Percentiles rank a stretch among this genome's conserved stretches.
Conservation (phyloP, 345 rosid species). For the Euphorbia peplus region DNA sequence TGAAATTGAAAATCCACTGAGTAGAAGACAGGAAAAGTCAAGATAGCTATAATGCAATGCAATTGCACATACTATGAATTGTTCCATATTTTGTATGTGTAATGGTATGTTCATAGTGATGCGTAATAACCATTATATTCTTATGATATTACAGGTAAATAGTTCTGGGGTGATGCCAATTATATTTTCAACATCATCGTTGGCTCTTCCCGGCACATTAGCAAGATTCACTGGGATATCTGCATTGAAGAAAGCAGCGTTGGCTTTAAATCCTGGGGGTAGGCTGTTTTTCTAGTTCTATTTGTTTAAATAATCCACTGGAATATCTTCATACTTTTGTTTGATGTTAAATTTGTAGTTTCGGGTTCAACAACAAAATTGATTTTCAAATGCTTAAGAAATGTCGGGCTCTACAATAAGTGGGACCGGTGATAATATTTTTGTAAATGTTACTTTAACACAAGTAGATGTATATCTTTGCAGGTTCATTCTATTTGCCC, state of each 20-base stretch:
- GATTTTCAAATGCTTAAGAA: not conserved
- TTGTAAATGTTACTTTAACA: not conserved
- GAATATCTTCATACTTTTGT: too few relatives aligned
- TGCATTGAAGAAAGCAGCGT: constrained; percentile 76
- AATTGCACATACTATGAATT: not conserved
- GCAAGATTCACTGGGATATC: constrained; percentile 87
- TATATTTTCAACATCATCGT: constrained; percentile 90
- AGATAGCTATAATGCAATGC: not conserved
- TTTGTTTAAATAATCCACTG: too few relatives aligned
- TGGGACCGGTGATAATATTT: not conserved
- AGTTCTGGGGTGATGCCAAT: constrained; percentile 99
- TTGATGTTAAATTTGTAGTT: not conserved
- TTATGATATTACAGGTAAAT: constrained; percentile 51
- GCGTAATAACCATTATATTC: not conserved
- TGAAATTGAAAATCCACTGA: not conserved
- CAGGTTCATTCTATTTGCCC: constrained; percentile 90
- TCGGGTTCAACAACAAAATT: not conserved
- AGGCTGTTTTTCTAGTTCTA: constrained; percentile 22
- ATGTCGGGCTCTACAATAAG: not conserved
- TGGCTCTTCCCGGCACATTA: constrained; percentile 91
- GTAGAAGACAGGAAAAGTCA: not conserved
- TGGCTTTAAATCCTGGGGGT: constrained; percentile 93
- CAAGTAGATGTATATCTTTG: constrained; percentile 19
- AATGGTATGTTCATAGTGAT: not conserved
- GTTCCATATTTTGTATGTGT: not conserved